Percentiles rank a stretch among this genome's conserved stretches.
Evolutionary conservation across 2,329 filamentous ascomycete species (phyloP).

Genomic region (Fusarium mundagurra): DNA sequence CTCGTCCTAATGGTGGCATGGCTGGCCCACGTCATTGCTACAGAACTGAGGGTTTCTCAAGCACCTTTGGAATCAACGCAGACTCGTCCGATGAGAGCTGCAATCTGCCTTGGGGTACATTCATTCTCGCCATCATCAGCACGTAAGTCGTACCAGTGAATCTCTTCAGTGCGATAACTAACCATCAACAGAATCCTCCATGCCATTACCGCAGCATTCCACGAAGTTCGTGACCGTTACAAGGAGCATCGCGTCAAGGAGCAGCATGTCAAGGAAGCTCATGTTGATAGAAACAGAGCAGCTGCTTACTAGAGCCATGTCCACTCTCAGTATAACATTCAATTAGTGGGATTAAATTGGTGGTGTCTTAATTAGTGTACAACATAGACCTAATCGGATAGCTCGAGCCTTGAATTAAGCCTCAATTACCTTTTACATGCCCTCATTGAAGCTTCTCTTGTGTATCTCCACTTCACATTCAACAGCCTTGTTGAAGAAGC

Average conservation of each 20-base stretch:
- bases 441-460: not conserved
- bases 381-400: not conserved
- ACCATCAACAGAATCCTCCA: not conserved
- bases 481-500: not conserved
- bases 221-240: conserved; percentile 5
- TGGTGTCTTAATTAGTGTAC: too few species aligned
- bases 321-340: too few species aligned
- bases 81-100: not conserved
- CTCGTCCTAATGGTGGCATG: conserved; percentile 1
- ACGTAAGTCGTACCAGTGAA: not conserved
- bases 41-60: not conserved
- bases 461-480: not conserved
- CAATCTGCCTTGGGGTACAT: conserved; percentile 25
- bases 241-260: not conserved
- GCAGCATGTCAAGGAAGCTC: not conserved
- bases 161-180: not conserved
- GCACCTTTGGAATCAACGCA: not conserved
- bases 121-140: conserved; percentile 23
- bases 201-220: conserved; percentile 12
- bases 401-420: not conserved
- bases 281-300: not conserved
- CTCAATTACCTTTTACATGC: not conserved
- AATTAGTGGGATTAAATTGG: not conserved
- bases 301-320: not conserved
- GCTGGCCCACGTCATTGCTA: conserved; percentile 18